Evolutionary conservation across 2,329 filamentous ascomycete species (phyloP).

Genomic region (Aspergillus piperis): DNA sequence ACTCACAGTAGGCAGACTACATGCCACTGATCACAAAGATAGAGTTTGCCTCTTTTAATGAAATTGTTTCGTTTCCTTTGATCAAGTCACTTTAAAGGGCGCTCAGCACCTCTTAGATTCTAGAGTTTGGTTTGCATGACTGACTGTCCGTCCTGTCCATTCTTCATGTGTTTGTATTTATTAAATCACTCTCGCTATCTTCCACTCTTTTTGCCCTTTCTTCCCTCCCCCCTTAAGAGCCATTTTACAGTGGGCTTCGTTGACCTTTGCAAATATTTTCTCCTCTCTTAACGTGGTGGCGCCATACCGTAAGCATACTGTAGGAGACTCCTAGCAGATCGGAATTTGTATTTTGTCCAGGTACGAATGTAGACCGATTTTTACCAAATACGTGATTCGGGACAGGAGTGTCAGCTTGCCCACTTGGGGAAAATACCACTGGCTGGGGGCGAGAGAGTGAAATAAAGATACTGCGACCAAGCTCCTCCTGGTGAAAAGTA

Average conservation of each 20-base stretch:
- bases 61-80: not conserved
- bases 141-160: not conserved
- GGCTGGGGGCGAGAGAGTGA: constrained; percentile 4
- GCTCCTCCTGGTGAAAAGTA: not conserved
- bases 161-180: not conserved
- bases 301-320: constrained; percentile 13
- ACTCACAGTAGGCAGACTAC: not conserved
- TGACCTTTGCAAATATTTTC: not conserved
- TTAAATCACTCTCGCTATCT: not conserved
- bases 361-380: constrained; percentile 9
- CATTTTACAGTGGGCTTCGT: not conserved
- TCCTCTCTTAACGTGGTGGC: constrained; percentile 10
- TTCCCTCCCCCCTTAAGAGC: not conserved
- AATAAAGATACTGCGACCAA: not conserved
- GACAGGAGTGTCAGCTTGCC: constrained; percentile 1
- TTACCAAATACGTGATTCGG: constrained; percentile 7
- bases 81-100: not conserved
- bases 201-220: not conserved
- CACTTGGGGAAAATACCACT: not conserved
- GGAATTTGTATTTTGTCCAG: constrained; percentile 13
- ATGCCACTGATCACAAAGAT: not conserved
- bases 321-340: constrained; percentile 14
- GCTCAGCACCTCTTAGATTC: not conserved
- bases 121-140: not conserved
- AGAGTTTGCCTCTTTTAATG: not conserved